These are phyloP conservation scores for Ajuga reptans DNA, from an alignment of 305 asterid genomes.

Conservation along the genomic window DNA sequence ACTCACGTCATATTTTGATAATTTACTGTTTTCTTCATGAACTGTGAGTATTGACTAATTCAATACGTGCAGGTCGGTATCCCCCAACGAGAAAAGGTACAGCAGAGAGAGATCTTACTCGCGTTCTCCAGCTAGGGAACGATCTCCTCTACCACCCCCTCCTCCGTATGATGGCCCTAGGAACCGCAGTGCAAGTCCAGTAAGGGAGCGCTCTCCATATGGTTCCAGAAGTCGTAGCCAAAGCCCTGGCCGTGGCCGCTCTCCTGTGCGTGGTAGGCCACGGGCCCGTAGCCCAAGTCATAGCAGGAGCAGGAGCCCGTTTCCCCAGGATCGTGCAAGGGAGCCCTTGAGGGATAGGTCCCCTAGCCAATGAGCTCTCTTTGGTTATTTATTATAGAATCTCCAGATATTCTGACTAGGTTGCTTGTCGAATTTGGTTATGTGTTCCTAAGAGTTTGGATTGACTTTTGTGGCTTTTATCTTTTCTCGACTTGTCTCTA, in stretches of 20 bases:
- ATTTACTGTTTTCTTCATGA: too few relatives aligned
- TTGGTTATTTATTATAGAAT: too few relatives aligned
- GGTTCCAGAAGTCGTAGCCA: slow-evolving; percentile 68
- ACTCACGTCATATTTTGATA: too few relatives aligned
- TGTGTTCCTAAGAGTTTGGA: background rate
- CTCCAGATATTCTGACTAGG: background rate
- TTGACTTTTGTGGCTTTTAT: background rate
- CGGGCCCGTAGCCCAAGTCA: slow-evolving; percentile 31
- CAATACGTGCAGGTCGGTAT: slow-evolving; percentile 47
- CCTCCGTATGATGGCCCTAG: slow-evolving; percentile 35
- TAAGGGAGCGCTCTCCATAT: slow-evolving; percentile 45
- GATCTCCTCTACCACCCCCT: slow-evolving; percentile 23
- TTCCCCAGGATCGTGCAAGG: slow-evolving; percentile 27
- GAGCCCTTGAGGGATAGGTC: slow-evolving; percentile 39
- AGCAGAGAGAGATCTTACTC: slow-evolving; percentile 54
- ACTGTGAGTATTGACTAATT: background rate
- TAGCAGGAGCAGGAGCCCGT: slow-evolving; percentile 49
- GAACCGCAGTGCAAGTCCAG: slow-evolving; percentile 44
- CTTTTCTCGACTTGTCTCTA: background rate
- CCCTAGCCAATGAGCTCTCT: slow-evolving; percentile 28
- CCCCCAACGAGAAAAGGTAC: slow-evolving; percentile 59
- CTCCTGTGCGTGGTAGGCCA: slow-evolving; percentile 29
- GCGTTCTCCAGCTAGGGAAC: slow-evolving; percentile 39
- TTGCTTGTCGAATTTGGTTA: background rate
- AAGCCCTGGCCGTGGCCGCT: slow-evolving; percentile 41